These are phyloP conservation scores for Helianthus tuberosus DNA, from an alignment of 129 eudicot species.

Conservation along the genomic window DNA sequence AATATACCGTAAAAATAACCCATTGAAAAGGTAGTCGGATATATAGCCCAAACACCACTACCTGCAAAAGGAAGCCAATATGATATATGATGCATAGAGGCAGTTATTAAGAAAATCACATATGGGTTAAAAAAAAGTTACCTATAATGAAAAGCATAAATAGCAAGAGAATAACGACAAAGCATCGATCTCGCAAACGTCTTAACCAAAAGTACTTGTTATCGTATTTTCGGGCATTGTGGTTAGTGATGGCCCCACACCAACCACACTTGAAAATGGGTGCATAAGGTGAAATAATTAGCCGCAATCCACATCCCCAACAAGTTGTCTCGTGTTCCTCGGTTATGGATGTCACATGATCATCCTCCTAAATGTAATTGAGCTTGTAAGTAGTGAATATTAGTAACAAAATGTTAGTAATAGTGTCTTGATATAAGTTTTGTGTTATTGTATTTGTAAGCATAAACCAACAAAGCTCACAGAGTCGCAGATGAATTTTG, in stretches of 20 bases:
- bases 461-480: too few relatives aligned
- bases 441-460: too few relatives aligned
- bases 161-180: slow-evolving; percentile 60
- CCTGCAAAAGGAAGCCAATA: slow-evolving; percentile 44
- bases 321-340: slow-evolving; percentile 73
- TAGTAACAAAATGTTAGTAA: neutral
- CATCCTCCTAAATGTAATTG: slow-evolving; percentile 53
- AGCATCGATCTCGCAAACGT: slow-evolving; percentile 80
- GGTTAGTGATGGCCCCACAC: slow-evolving; percentile 97
- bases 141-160: slow-evolving; percentile 84
- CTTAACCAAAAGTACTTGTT: slow-evolving; percentile 66
- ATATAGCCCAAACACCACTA: slow-evolving; percentile 88
- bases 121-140: slow-evolving; percentile 28
- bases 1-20: slow-evolving; percentile 55
- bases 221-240: slow-evolving; percentile 54
- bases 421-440: slow-evolving; percentile 4
- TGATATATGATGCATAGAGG: neutral
- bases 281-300: slow-evolving; percentile 71
- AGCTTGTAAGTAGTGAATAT: slow-evolving; percentile 2
- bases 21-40: slow-evolving; percentile 64
- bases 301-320: slow-evolving; percentile 97
- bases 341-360: slow-evolving; percentile 40
- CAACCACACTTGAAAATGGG: slow-evolving; percentile 87
- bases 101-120: neutral
- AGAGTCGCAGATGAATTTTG: too few relatives aligned